Percentiles rank a stretch among this genome's conserved stretches.
Evolutionary conservation across 768 basidiomycete species (phyloP).

Genomic region (Fomitopsis serialis): DNA sequence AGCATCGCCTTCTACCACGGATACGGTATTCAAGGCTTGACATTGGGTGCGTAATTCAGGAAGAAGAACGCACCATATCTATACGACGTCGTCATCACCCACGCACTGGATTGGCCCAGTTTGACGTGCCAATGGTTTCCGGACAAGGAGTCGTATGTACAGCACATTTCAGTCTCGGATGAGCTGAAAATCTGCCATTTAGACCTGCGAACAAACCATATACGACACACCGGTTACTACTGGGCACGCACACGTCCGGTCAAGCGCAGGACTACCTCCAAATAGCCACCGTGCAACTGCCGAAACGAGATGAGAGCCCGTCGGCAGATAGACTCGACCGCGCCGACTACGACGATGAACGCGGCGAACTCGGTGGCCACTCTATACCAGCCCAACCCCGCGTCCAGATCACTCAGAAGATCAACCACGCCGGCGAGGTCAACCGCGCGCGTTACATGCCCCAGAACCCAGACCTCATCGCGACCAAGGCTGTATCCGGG

Average conservation of each 20-base stretch:
- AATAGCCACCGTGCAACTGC: slow-evolving; percentile 92
- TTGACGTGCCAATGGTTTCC: slow-evolving; percentile 99
- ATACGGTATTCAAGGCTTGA: neutral
- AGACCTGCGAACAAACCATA: slow-evolving; percentile 92
- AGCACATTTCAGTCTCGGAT: neutral
- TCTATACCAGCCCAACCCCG: slow-evolving; percentile 79
- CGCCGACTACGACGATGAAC: slow-evolving; percentile 83
- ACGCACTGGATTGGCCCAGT: slow-evolving; percentile 97
- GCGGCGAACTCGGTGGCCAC: slow-evolving; percentile 92
- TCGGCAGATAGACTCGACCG: slow-evolving; percentile 76
- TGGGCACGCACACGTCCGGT: slow-evolving; percentile 96
- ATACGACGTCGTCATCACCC: slow-evolving; percentile 95
- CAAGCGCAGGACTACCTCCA: slow-evolving; percentile 93
- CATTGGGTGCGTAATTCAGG: slow-evolving; percentile 45
- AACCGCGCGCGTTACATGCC: slow-evolving; percentile 99
- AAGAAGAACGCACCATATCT: slow-evolving; percentile 97
- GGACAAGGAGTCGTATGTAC: slow-evolving; percentile 83
- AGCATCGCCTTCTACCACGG: slow-evolving; percentile 2
- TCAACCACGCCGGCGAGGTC: slow-evolving; percentile 94
- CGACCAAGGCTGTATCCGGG: slow-evolving; percentile 88
- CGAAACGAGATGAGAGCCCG: slow-evolving; percentile 67
- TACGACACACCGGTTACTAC: slow-evolving; percentile 87
- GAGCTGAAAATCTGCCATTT: neutral
- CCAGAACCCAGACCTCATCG: slow-evolving; percentile 95
- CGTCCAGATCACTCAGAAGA: slow-evolving; percentile 86